Percentiles rank a stretch among this genome's conserved stretches.
phyloP scores from a whole-genome alignment of 2,329 filamentous ascomycete species.

The Pseudocercospora pini-densiflorae region DNA sequence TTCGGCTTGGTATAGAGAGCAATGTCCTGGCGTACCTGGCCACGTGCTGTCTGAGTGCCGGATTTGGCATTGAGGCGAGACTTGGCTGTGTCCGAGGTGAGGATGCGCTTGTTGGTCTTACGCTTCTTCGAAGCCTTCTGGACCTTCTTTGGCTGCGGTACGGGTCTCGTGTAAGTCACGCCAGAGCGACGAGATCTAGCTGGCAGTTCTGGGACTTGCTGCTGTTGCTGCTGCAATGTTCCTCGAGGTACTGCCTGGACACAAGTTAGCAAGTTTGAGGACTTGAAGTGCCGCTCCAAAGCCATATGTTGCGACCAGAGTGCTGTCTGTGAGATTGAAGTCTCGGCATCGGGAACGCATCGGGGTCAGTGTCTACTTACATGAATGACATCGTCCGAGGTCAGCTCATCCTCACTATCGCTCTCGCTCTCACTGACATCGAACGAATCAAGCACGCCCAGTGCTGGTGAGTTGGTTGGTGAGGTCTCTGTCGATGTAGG shows the following conservation, averaged over 20 bases:
- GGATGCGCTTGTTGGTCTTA: conserved; percentile 18
- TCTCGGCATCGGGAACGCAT: no score
- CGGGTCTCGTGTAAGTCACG: conserved; percentile 30
- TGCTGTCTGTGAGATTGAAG: neutral
- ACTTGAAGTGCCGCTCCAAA: no score
- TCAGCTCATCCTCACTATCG: conserved; percentile 33
- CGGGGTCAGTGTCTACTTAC: conserved; percentile 5
- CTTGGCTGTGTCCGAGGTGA: conserved; percentile 25
- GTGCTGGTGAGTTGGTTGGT: conserved; percentile 19
- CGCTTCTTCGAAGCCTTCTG: conserved; percentile 15
- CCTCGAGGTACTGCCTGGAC: conserved; percentile 20
- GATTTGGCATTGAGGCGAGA: neutral
- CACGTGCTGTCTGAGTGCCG: conserved; percentile 44
- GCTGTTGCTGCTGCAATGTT: neutral
- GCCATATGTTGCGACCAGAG: neutral
- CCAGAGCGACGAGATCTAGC: conserved; percentile 32
- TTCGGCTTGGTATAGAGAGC: conserved; percentile 48
- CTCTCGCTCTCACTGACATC: conserved; percentile 1
- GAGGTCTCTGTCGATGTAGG: conserved; percentile 20
- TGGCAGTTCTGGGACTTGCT: conserved; percentile 27
- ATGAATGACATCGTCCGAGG: conserved; percentile 30
- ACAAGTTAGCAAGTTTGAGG: neutral
- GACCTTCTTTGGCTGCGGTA: conserved; percentile 14
- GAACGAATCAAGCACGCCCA: conserved; percentile 8
- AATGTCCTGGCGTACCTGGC: conserved; percentile 48